Base-by-base conservation (phyloP, 2,329 filamentous ascomycete species). In the Verticillium longisporum region DNA sequence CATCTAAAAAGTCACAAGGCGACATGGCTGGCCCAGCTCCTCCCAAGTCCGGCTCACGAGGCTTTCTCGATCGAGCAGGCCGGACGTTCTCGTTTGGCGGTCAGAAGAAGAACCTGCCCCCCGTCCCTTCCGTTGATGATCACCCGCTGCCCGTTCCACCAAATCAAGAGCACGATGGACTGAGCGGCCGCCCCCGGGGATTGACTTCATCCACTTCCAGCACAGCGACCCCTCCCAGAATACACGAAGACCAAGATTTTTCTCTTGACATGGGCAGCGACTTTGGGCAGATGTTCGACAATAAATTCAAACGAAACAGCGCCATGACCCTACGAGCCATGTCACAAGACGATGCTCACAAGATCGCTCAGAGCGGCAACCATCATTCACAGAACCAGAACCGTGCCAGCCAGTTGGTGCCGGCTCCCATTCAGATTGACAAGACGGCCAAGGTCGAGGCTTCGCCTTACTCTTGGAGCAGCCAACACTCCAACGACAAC, bases 41-140 rank as follows among this genome's bases (percentile, higher is more conserved):
- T 26, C 74, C 80, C 33, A 85, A 83, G 79, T 31, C 78, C n/a
- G 74, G 75, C 14, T 74, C 73, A 57, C 61, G 62, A 45, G 78
- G 80, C 37, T 84, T 86, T 59, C 71, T 87, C 57, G 83, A 81
- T 63, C 77, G 82, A 63, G 83, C 83, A 50, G 80, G 81, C 10
- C 79, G 83, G 57, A 85, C 84, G 1, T 86, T 86, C 66, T 86
- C 84, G 2, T 86, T 87, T 68, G 83, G 83, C 31, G 78, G 78
- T 37, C 77, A 78, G 64, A 85, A 84, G 69, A 86, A 84, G 68
- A 71, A 76, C 56, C 66, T 74, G 6, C 69, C 73, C 41, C 70
- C 75, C n/a, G 69, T 70, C n/a, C 69, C 73, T 33, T 72, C 76
- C 14, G 69, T 71, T 13, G 72, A 74, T 32, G 73, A 79, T 37